Conservation (phyloP, 148 eudicot species). For the Rhododendron mucronatum region DNA sequence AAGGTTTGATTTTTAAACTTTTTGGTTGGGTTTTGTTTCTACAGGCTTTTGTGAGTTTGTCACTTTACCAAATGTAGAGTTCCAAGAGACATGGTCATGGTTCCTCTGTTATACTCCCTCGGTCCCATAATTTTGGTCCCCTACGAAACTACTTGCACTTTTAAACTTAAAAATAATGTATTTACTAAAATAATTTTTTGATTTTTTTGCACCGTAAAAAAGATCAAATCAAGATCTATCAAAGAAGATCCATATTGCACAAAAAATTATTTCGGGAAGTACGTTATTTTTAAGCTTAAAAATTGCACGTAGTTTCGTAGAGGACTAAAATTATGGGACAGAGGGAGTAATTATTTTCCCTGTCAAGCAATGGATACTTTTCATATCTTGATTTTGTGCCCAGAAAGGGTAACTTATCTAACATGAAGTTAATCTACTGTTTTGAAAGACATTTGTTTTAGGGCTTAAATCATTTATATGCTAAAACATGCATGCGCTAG, state of each 20-base stretch:
- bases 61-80: background rate
- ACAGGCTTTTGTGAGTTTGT: background rate
- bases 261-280: too few relatives aligned
- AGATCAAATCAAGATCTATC: too few relatives aligned
- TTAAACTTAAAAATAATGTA: too few relatives aligned
- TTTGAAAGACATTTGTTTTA: background rate
- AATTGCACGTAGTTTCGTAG: too few relatives aligned
- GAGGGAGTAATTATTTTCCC: too few relatives aligned
- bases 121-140: too few relatives aligned
- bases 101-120: background rate
- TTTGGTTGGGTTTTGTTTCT: background rate
- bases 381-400: background rate
- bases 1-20: conserved; percentile 41
- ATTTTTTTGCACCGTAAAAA: too few relatives aligned
- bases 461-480: background rate
- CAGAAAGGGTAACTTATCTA: background rate
- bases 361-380: background rate
- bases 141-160: too few relatives aligned
- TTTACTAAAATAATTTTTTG: too few relatives aligned
- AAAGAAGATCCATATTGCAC: too few relatives aligned
- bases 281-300: too few relatives aligned
- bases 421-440: background rate
- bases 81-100: background rate
- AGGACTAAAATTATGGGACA: too few relatives aligned
- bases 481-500: conserved; percentile 11